Percentiles rank a stretch among this genome's conserved stretches.
Conservation (phyloP, 306 rosid genomes). For the Cyamopsis tetragonoloba region DNA sequence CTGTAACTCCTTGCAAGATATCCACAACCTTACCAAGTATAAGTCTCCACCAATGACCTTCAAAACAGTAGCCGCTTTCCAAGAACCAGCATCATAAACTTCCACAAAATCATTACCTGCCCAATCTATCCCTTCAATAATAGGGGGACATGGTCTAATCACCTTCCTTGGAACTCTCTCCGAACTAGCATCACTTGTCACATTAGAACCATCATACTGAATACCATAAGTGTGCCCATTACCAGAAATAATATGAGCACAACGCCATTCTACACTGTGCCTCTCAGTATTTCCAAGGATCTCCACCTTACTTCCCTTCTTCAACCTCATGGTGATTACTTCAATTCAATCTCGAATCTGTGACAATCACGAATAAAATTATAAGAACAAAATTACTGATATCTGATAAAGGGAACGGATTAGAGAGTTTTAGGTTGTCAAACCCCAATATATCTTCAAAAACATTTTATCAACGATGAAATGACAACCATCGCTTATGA, state of each 20-base stretch:
- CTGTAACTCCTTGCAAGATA: conserved; percentile 46
- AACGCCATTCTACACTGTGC: conserved; percentile 54
- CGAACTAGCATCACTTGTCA: conserved; percentile 26
- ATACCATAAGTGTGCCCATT: conserved; percentile 62
- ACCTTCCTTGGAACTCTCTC: conserved; percentile 59
- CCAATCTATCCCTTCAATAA: conserved; percentile 37
- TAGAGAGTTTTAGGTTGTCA: background rate
- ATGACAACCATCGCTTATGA: background rate
- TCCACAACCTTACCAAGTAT: conserved; percentile 56
- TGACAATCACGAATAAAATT: conserved; percentile 11
- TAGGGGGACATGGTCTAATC: conserved; percentile 72
- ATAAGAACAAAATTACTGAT: background rate
- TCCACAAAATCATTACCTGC: conserved; percentile 57
- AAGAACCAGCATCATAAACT: conserved; percentile 52
- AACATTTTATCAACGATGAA: background rate
- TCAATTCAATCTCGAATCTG: conserved; percentile 33
- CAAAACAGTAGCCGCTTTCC: conserved; percentile 59
- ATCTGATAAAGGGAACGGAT: background rate
- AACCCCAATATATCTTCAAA: background rate
- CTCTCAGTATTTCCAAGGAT: conserved; percentile 45
- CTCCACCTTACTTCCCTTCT: conserved; percentile 69
- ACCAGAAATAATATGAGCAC: conserved; percentile 60
- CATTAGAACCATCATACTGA: conserved; percentile 32
- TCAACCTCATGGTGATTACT: conserved; percentile 51
- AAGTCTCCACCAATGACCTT: conserved; percentile 31